phyloP scores from a whole-genome alignment of 2,329 filamentous ascomycete genomes.

The Gremmenia infestans region DNA sequence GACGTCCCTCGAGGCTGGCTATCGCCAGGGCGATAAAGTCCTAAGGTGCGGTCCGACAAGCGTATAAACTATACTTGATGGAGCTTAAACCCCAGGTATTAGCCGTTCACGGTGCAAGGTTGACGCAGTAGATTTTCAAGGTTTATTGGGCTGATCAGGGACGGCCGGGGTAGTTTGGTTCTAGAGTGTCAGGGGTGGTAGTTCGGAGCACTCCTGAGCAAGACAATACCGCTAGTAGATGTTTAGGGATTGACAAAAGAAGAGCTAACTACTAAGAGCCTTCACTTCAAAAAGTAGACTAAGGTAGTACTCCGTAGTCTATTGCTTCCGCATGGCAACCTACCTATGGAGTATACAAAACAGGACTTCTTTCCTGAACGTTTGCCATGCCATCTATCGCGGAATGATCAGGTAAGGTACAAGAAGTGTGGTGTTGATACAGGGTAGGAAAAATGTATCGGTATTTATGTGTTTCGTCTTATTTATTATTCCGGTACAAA shows the following conservation, averaged over 20 bases:
- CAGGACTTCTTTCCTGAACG: neutral
- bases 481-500: too few relatives aligned
- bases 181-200: neutral
- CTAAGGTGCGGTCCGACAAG: constrained; percentile 4
- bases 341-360: neutral
- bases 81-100: constrained; percentile 19
- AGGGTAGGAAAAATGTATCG: too few relatives aligned
- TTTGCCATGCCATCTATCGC: neutral
- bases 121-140: constrained; percentile 6
- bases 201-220: neutral
- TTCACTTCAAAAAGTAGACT: too few relatives aligned
- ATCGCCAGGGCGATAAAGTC: constrained; percentile 4
- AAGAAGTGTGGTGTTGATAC: too few relatives aligned
- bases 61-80: constrained; percentile 1
- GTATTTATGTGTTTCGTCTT: too few relatives aligned
- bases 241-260: neutral
- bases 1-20: neutral
- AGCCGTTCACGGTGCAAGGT: constrained; percentile 18
- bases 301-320: too few relatives aligned
- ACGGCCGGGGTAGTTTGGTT: neutral
- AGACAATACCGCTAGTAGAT: neutral
- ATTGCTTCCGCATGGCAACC: neutral
- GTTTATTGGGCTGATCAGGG: constrained; percentile 18
- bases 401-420: too few relatives aligned
- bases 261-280: too few relatives aligned